A percentile compares a stretch with the other conserved stretches of the same genome.
Conservation (phyloP, 345 rosid species). For the Eucalyptus cloeziana region DNA sequence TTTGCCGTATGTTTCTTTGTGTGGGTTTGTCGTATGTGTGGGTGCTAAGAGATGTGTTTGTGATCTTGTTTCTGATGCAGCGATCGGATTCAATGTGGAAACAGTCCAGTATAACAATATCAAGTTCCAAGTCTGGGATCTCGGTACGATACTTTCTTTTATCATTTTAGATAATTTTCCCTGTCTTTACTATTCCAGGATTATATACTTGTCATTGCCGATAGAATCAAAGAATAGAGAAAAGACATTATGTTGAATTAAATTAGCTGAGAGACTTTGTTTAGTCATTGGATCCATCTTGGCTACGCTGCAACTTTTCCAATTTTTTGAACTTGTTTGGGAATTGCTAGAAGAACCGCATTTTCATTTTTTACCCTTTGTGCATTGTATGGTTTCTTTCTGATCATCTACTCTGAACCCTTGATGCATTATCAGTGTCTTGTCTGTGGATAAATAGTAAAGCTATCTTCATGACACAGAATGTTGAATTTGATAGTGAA, state of each 20-base stretch:
- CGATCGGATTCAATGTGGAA: conserved; percentile 97
- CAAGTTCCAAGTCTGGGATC: conserved; percentile 92
- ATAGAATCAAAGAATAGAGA: not conserved
- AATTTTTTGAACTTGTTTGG: not conserved
- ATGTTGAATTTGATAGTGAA: not conserved
- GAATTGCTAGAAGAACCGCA: not conserved
- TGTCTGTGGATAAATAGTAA: not conserved
- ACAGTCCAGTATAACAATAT: conserved; percentile 91
- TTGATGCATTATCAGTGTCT: not conserved
- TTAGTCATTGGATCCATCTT: not conserved
- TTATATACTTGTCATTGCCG: not conserved
- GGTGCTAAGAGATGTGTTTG: not conserved
- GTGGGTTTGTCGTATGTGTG: not conserved
- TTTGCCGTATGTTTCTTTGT: not conserved
- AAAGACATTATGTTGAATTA: not conserved
- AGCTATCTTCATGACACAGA: not conserved
- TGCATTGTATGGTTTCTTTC: not conserved
- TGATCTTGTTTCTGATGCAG: conserved; percentile 23
- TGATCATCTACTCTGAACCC: not conserved
- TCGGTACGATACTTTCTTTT: conserved; percentile 23
- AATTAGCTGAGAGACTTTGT: not conserved
- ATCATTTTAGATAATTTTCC: not conserved
- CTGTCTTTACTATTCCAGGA: not conserved
- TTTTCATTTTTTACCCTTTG: not conserved
- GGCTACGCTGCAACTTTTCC: not conserved